These are phyloP conservation scores for Penicillium occitanis DNA, from an alignment of 2,329 filamentous ascomycete genomes.

Conservation along the genomic window DNA sequence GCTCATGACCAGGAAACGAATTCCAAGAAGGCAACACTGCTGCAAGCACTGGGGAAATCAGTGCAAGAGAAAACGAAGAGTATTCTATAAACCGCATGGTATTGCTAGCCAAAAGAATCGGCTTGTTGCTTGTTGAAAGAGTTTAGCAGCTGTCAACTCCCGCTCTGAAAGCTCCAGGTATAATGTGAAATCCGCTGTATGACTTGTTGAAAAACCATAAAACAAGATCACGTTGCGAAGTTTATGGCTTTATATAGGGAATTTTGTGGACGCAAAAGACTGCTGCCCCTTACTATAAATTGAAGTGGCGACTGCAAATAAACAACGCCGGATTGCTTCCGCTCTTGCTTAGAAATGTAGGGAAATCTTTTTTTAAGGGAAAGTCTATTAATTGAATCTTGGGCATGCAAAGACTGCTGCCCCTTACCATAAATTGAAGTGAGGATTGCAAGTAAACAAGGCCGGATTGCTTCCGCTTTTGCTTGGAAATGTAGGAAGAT, in stretches of 20 bases:
- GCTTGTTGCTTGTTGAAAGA: background rate
- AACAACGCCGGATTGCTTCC: background rate
- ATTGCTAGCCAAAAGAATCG: background rate
- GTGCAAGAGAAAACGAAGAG: background rate
- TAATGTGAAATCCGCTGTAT: background rate
- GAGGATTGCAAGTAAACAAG: too few relatives aligned
- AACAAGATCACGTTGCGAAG: background rate
- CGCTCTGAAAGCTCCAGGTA: background rate
- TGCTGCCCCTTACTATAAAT: background rate
- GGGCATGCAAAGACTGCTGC: too few relatives aligned
- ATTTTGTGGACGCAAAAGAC: background rate
- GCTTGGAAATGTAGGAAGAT: too few relatives aligned
- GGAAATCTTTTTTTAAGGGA: background rate
- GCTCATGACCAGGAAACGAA: constrained; percentile 15
- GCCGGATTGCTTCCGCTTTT: too few relatives aligned
- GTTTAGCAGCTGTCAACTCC: background rate
- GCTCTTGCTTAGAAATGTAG: background rate
- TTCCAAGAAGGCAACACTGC: constrained; percentile 8
- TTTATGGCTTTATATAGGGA: background rate
- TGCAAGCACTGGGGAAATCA: background rate
- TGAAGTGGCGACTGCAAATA: background rate
- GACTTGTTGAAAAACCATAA: background rate
- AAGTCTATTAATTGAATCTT: background rate
- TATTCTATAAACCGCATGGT: background rate
- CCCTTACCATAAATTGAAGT: too few relatives aligned